phyloP scores from a whole-genome alignment of 2,329 filamentous ascomycete genomes.

The Corinectria fuckeliana region DNA sequence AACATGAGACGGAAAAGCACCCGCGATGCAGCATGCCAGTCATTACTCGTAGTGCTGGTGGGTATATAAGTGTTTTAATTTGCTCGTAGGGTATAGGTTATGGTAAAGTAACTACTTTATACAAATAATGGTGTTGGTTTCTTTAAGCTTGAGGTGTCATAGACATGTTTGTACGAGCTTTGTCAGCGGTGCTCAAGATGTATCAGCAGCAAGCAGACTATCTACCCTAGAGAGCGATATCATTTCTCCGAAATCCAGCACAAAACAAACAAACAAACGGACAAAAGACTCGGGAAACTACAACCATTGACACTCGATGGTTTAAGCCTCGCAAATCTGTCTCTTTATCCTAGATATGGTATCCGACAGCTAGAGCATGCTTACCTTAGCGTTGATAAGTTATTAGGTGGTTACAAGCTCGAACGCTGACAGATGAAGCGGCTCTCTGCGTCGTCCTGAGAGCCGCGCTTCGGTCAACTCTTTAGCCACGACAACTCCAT shows the following conservation, averaged over 20 bases:
- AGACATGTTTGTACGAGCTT: not conserved
- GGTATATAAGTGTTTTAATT: not conserved
- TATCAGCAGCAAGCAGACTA: not conserved
- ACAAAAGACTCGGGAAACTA: too few species aligned
- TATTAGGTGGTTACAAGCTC: too few species aligned
- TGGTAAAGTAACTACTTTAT: too few species aligned
- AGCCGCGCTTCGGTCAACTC: too few species aligned
- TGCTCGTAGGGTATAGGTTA: too few species aligned
- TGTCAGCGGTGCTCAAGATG: not conserved
- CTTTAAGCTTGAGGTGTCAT: not conserved
- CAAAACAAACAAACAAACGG: not conserved
- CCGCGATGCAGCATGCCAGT: not conserved
- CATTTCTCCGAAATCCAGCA: not conserved
- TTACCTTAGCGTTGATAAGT: too few species aligned
- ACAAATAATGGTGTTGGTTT: too few species aligned
- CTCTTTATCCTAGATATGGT: not conserved
- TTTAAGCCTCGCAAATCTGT: not conserved
- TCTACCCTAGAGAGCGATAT: not conserved
- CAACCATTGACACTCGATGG: too few species aligned
- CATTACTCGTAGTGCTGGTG: not conserved
- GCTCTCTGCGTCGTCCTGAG: not conserved
- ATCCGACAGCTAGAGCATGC: not conserved
- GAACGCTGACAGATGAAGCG: not conserved
- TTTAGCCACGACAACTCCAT: too few species aligned
- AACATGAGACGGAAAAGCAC: not conserved